These are phyloP conservation scores for Triglochin maritima DNA, from an alignment of 106 monocot species.

Conservation along the genomic window DNA sequence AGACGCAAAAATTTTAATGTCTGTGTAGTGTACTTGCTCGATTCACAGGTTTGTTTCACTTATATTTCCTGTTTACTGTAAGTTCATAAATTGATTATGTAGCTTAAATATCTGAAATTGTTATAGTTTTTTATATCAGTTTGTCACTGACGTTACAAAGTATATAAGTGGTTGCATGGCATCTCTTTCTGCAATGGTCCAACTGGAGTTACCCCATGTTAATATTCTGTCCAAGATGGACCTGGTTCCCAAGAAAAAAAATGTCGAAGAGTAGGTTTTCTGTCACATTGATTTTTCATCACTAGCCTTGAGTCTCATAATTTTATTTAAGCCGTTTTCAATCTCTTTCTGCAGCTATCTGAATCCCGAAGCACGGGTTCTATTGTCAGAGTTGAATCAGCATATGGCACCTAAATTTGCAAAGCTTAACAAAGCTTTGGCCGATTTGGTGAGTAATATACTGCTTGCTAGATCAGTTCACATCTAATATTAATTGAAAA, in stretches of 20 bases:
- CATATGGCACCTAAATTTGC: constrained; percentile 76
- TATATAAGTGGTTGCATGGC: constrained; percentile 97
- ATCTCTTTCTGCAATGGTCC: constrained; percentile 94
- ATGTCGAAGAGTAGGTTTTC: constrained; percentile 55
- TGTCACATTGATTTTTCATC: background rate
- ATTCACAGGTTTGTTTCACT: constrained; percentile 63
- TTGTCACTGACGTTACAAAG: constrained; percentile 86
- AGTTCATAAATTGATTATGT: background rate
- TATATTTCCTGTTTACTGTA: background rate
- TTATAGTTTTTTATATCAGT: constrained; percentile 32
- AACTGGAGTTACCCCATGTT: constrained; percentile 87
- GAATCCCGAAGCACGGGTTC: constrained; percentile 66
- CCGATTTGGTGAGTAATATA: constrained; percentile 52
- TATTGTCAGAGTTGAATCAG: constrained; percentile 69
- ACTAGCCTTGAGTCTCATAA: background rate
- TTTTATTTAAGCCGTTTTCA: background rate
- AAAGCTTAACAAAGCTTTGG: constrained; percentile 80
- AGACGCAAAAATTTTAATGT: constrained; percentile 79
- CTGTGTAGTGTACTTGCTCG: constrained; percentile 82
- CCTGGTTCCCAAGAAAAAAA: constrained; percentile 58
- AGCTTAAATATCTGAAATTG: background rate
- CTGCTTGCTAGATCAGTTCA: background rate
- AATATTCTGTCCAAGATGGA: constrained; percentile 99
- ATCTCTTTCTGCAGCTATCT: constrained; percentile 41
- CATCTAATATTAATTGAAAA: too few relatives aligned